These are phyloP conservation scores for Pulveroboletus sp. DNA, from an alignment of 768 basidiomycete genomes.

Conservation along the genomic window DNA sequence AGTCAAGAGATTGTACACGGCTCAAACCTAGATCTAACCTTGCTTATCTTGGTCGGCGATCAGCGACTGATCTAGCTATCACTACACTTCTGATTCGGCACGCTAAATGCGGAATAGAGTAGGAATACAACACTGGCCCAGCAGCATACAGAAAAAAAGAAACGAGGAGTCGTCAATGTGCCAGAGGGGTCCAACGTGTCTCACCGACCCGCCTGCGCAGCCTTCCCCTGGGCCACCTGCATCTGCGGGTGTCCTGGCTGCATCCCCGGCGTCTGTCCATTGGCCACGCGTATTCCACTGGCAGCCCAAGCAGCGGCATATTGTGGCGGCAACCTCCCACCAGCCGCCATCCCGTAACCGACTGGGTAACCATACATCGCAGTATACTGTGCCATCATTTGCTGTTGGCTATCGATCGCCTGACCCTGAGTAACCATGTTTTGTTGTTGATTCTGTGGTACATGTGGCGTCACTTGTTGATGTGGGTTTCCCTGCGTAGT, in stretches of 20 bases:
- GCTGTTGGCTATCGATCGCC: slow-evolving; percentile 26
- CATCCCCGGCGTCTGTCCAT: slow-evolving; percentile 27
- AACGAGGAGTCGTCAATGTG: slow-evolving; percentile 4
- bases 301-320: slow-evolving; percentile 26
- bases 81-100: neutral
- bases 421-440: slow-evolving; percentile 23
- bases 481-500: slow-evolving; percentile 26
- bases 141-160: slow-evolving; percentile 5
- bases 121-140: slow-evolving; percentile 15
- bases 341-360: slow-evolving; percentile 17
- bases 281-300: slow-evolving; percentile 17
- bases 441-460: slow-evolving; percentile 29
- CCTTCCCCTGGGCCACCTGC: slow-evolving; percentile 31
- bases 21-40: neutral
- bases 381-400: slow-evolving; percentile 29
- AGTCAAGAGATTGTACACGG: slow-evolving; percentile 5
- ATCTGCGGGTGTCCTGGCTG: slow-evolving; percentile 30
- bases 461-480: slow-evolving; percentile 22
- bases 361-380: slow-evolving; percentile 26
- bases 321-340: slow-evolving; percentile 14
- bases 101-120: neutral
- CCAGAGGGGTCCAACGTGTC: neutral
- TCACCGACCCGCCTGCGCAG: slow-evolving; percentile 34
- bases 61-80: slow-evolving; percentile 10
- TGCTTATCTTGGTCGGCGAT: slow-evolving; percentile 19